phyloP scores from a whole-genome alignment of 805 yeast species.

The Priceomyces haplophilus region DNA sequence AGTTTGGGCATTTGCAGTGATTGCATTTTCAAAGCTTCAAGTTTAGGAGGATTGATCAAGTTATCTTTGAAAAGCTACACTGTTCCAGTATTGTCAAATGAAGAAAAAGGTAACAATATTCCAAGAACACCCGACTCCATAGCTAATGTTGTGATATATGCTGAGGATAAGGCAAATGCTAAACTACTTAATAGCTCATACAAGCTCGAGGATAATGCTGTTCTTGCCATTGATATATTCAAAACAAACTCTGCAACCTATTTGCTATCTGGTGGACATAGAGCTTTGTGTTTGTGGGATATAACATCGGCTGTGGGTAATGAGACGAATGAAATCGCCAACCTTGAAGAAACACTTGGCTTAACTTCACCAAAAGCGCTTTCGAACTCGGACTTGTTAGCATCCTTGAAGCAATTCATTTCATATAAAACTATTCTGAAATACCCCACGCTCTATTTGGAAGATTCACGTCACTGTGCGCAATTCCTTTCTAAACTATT shows the following conservation, averaged over 20 bases:
- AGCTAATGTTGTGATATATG: constrained; percentile 9
- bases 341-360: not conserved
- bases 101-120: constrained; percentile 6
- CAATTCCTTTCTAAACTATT: constrained; percentile 62
- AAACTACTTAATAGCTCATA: constrained; percentile 10
- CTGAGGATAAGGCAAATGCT: constrained; percentile 9
- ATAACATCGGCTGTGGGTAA: constrained; percentile 24
- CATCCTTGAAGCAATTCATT: constrained; percentile 58
- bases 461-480: constrained; percentile 86
- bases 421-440: constrained; percentile 77
- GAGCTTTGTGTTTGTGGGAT: constrained; percentile 73
- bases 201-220: constrained; percentile 39
- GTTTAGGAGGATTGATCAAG: constrained; percentile 38
- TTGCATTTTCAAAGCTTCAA: constrained; percentile 63
- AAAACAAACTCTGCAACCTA: constrained; percentile 35
- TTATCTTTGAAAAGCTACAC: constrained; percentile 20
- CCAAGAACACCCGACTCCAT: constrained; percentile 6
- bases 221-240: constrained; percentile 56
- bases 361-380: constrained; percentile 18
- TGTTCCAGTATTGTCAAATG: constrained; percentile 6
- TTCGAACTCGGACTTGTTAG: constrained; percentile 61
- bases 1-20: constrained; percentile 56
- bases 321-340: not conserved
- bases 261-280: constrained; percentile 70
- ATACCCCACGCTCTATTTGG: constrained; percentile 61